Base-by-base conservation (phyloP, 2,329 filamentous ascomycete genomes). In the Thelonectria rubi region DNA sequence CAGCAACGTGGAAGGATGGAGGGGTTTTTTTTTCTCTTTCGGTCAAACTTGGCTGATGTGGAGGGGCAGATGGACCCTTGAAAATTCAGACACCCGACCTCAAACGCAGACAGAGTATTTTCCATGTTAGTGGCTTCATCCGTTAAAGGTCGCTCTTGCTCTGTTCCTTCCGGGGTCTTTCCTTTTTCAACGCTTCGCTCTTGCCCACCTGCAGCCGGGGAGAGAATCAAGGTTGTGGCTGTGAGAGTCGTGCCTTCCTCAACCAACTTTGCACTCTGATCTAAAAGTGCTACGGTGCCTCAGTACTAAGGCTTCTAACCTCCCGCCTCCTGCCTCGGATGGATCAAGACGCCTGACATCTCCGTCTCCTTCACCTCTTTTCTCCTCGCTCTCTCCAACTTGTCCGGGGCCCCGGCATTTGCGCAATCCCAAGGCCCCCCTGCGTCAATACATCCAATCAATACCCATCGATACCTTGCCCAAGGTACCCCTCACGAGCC, bases 71-170 rank as follows among this genome's bases (percentile, higher is more conserved):
- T 30, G 32, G 53, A 40, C 53, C 53, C 43, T 55, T 21, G 42
- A 39, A 46, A 48, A 40, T 45, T 32, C 32, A 55, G 21, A 14
- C 43, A n/a, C 42, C 52, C 17, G 24, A 39, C n/a, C n/a, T n/a
- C n/a, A n/a, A n/a, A n/a, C n/a, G n/a, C n/a, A n/a, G n/a, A n/a
- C n/a, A n/a, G n/a, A n/a, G n/a, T n/a, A n/a, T n/a, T n/a, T n/a
- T n/a, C n/a, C n/a, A n/a, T n/a, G n/a, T n/a, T n/a, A n/a, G n/a
- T n/a, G n/a, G n/a, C n/a, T n/a, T 32, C 39, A 46, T 40, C 24
- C 21, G 42, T 40, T n/a, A 39, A 39, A 55, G 30, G 32, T 34
- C 32, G 32, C 32, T 34, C 32, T 34, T 34, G 32, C 32, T 34
- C 32, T 34, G 24, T 24, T 14, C 9, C 32, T 39, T 17, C 53